Conservation (phyloP, 2,329 filamentous ascomycete genomes). For the Diaporthe amygdali region DNA sequence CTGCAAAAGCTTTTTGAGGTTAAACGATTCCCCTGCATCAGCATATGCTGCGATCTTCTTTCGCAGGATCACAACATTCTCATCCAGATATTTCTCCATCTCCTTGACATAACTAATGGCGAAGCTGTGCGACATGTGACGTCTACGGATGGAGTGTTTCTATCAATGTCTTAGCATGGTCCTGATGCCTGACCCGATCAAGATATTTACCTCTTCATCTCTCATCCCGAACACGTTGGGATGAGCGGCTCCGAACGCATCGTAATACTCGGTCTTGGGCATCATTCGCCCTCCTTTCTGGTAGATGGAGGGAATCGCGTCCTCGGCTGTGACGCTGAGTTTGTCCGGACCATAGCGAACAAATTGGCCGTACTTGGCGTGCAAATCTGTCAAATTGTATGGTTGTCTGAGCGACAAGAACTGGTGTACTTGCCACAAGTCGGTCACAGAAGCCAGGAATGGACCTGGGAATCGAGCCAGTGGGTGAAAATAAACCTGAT, state of each 20-base stretch:
- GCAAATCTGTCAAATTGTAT: conserved; percentile 17
- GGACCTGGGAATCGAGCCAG: conserved; percentile 37
- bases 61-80: not conserved
- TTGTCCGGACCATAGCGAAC: conserved; percentile 38
- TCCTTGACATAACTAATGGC: conserved; percentile 38
- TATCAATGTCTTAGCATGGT: not conserved
- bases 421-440: conserved; percentile 36
- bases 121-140: conserved; percentile 39
- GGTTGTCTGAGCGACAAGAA: conserved; percentile 33
- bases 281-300: conserved; percentile 34
- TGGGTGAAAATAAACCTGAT: conserved; percentile 32
- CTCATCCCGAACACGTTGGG: conserved; percentile 40
- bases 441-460: conserved; percentile 37
- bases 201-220: not conserved
- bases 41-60: not conserved
- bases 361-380: conserved; percentile 33
- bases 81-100: conserved; percentile 38
- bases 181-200: no score
- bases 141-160: conserved; percentile 30
- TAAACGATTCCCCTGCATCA: not conserved
- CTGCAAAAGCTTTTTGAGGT: not conserved
- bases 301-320: conserved; percentile 35
- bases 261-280: conserved; percentile 41
- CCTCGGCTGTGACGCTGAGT: conserved; percentile 35
- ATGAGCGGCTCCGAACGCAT: conserved; percentile 36